Percentiles rank a stretch among this genome's conserved stretches.
phyloP scores from a whole-genome alignment of 257 asterid species.

The Avicennia marina region DNA sequence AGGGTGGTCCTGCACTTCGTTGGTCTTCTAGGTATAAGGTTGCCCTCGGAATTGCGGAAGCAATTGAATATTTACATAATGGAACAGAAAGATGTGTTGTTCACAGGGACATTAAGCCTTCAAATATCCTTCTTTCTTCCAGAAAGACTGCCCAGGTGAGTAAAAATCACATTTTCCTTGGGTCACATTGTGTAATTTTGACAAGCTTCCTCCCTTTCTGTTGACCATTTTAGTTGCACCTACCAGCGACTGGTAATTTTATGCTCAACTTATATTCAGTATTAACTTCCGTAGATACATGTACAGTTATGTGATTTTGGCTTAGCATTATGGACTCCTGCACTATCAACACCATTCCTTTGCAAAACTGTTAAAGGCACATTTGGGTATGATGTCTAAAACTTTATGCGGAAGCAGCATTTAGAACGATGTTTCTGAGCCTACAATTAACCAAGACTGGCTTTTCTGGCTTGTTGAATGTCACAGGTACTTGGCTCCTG shows the following conservation, averaged over 20 bases:
- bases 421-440: neutral
- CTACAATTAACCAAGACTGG: neutral
- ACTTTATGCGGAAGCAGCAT: neutral
- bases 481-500: constrained; percentile 71
- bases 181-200: neutral
- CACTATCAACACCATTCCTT: constrained; percentile 71
- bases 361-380: constrained; percentile 87
- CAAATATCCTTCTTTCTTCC: constrained; percentile 72
- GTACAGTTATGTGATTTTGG: constrained; percentile 72
- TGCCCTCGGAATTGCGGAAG: constrained; percentile 63
- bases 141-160: constrained; percentile 54
- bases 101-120: constrained; percentile 82
- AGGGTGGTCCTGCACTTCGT: constrained; percentile 39
- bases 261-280: too few species aligned
- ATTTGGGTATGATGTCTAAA: constrained; percentile 48
- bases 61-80: constrained; percentile 53
- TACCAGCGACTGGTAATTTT: too few species aligned
- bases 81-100: constrained; percentile 74
- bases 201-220: too few species aligned
- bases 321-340: constrained; percentile 76
- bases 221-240: too few species aligned
- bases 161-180: neutral
- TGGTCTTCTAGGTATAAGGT: constrained; percentile 57
- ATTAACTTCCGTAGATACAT: too few species aligned
- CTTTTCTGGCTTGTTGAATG: neutral